These are phyloP conservation scores for Moniliella sp. DNA, from an alignment of 1,284 basidiomycete species.

Conservation along the genomic window DNA sequence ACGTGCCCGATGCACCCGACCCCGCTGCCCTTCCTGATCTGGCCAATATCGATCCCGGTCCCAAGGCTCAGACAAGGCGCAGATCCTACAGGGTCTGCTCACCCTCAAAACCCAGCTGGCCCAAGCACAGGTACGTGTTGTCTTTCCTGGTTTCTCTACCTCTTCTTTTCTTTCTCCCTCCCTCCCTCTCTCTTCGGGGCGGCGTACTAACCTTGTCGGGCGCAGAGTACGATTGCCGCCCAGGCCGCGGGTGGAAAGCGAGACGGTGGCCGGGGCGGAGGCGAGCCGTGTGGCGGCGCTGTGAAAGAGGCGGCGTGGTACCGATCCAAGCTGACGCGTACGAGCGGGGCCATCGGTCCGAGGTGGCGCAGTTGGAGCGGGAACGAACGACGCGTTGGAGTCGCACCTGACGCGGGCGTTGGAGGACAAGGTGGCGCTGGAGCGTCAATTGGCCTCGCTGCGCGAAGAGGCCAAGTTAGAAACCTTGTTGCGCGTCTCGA, in stretches of 20 bases:
- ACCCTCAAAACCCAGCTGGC: conserved; percentile 74
- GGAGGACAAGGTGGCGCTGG: conserved; percentile 48
- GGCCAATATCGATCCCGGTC: conserved; percentile 1
- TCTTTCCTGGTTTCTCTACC: too few species aligned
- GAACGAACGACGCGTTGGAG: conserved; percentile 63
- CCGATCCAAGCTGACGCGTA: conserved; percentile 72
- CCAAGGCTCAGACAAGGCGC: conserved; percentile 35
- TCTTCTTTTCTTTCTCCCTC: too few species aligned
- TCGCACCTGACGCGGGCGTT: conserved; percentile 52
- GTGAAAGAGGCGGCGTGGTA: conserved; percentile 90
- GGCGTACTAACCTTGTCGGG: too few species aligned
- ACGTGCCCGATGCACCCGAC: too few species aligned
- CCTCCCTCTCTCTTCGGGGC: too few species aligned
- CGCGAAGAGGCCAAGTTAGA: conserved; percentile 42
- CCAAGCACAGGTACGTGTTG: conserved; percentile 52
- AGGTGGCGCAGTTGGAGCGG: conserved; percentile 51
- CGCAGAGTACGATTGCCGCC: conserved; percentile 48
- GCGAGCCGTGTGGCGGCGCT: conserved; percentile 52
- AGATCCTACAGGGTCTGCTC: conserved; percentile 52
- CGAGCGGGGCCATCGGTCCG: conserved; percentile 49
- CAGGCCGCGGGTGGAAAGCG: conserved; percentile 57
- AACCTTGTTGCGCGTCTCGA: conserved; percentile 43
- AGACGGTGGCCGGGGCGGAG: conserved; percentile 59
- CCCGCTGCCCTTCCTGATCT: too few species aligned
- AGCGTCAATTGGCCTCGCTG: conserved; percentile 44